Percentiles rank a stretch among this genome's conserved stretches.
phyloP scores from a whole-genome alignment of 139 green algal genomes.

The Zygnema circumcarinatum region DNA sequence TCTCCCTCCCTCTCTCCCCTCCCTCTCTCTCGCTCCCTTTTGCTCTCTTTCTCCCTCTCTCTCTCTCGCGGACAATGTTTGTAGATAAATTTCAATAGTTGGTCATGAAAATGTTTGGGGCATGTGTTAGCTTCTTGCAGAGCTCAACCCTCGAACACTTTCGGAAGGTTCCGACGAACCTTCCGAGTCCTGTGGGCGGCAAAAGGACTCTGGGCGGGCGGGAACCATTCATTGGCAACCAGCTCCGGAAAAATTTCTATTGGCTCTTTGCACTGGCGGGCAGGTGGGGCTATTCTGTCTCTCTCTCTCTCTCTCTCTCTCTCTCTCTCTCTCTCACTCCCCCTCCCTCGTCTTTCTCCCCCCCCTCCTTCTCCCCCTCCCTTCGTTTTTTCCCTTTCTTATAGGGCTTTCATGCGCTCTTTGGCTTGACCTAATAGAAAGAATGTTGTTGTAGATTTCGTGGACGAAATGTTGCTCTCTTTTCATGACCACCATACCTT shows the following conservation, averaged over 20 bases:
- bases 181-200: conserved; percentile 11
- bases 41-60: neutral
- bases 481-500: too few species aligned
- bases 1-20: neutral
- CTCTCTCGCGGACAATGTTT: neutral
- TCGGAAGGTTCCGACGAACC: neutral
- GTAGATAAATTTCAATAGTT: neutral
- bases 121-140: neutral
- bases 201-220: conserved; percentile 3
- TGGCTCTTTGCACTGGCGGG: conserved; percentile 8
- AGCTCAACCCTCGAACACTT: neutral
- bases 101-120: neutral
- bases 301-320: neutral
- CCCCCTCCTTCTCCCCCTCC: too few species aligned
- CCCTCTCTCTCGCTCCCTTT: neutral
- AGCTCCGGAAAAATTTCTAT: neutral
- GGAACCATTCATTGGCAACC: neutral
- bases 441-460: neutral
- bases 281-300: conserved; percentile 11
- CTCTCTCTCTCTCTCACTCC: neutral
- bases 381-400: neutral
- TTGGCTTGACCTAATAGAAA: too few species aligned
- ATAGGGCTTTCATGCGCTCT: neutral
- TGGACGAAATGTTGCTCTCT: neutral
- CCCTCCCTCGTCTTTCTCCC: neutral